These are phyloP conservation scores for Prunus davidiana DNA, from an alignment of 306 rosid genomes.

Conservation along the genomic window DNA sequence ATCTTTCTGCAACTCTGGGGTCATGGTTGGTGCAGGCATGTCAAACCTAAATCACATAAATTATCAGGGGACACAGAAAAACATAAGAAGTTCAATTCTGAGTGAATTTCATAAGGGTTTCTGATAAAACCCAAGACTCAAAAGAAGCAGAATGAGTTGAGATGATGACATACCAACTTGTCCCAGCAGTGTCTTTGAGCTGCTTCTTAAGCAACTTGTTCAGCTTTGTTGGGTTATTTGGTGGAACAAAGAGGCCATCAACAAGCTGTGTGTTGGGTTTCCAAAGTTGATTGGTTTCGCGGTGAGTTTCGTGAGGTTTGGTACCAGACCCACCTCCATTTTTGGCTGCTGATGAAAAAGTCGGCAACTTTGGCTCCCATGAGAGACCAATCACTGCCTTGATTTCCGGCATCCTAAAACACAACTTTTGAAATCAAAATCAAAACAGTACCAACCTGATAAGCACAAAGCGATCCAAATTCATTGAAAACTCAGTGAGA, in stretches of 20 bases:
- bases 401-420: slow-evolving; percentile 41
- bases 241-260: slow-evolving; percentile 78
- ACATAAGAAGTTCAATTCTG: not conserved
- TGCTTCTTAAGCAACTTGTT: slow-evolving; percentile 60
- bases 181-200: slow-evolving; percentile 69
- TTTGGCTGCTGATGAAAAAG: slow-evolving; percentile 28
- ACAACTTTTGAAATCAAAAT: not conserved
- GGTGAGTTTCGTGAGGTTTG: slow-evolving; percentile 35
- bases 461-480: not conserved
- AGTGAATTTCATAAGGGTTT: not conserved
- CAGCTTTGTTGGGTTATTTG: slow-evolving; percentile 58
- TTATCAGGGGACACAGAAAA: not conserved
- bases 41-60: slow-evolving; percentile 54
- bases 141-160: not conserved
- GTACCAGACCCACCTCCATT: slow-evolving; percentile 13
- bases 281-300: slow-evolving; percentile 45
- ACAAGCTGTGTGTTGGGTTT: slow-evolving; percentile 64
- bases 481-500: not conserved
- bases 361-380: slow-evolving; percentile 74
- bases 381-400: slow-evolving; percentile 60
- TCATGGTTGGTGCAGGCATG: slow-evolving; percentile 79
- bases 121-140: not conserved
- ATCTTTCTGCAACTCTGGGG: slow-evolving; percentile 75
- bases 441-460: not conserved
- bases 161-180: slow-evolving; percentile 48